Conservation (phyloP, 345 rosid species). For the Acer campestre region DNA sequence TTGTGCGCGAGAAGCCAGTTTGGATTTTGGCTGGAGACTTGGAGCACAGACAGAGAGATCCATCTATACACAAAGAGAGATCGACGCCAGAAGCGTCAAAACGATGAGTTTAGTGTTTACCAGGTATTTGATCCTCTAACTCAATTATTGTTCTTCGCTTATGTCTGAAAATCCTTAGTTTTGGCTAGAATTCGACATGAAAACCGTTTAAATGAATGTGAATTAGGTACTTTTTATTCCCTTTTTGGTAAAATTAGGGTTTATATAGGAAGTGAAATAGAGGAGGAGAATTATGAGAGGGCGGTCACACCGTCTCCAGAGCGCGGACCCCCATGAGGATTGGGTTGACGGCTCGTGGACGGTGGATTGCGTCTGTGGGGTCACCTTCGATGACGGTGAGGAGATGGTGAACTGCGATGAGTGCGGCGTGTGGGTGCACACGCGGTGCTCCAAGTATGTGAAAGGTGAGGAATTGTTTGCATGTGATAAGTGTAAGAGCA, state of each 20-base stretch:
- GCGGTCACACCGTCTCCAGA: slow-evolving; percentile 60
- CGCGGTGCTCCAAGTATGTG: slow-evolving; percentile 85
- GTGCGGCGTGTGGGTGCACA: slow-evolving; percentile 98
- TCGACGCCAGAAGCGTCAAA: neutral
- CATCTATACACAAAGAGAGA: neutral
- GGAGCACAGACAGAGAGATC: slow-evolving; percentile 5
- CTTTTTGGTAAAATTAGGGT: slow-evolving; percentile 7
- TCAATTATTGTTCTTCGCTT: neutral
- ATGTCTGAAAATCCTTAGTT: neutral
- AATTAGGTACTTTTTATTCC: slow-evolving; percentile 6
- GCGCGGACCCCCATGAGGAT: slow-evolving; percentile 72
- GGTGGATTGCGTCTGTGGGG: slow-evolving; percentile 94
- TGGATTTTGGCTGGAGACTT: neutral
- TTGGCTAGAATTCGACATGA: neutral
- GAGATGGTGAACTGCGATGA: slow-evolving; percentile 99
- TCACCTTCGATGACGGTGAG: slow-evolving; percentile 89
- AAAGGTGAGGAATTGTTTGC: slow-evolving; percentile 80
- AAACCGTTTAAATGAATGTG: neutral
- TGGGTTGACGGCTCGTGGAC: slow-evolving; percentile 98
- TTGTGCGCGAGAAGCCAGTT: neutral
- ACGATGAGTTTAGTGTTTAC: neutral
- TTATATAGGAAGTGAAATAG: neutral
- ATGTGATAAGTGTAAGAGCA: slow-evolving; percentile 80
- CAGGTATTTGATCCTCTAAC: slow-evolving; percentile 11
- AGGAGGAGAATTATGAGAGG: slow-evolving; percentile 47